A percentile compares a stretch with the other conserved stretches of the same genome.
phyloP scores from a whole-genome alignment of 2,329 filamentous ascomycete species.

The Fusarium begoniae region DNA sequence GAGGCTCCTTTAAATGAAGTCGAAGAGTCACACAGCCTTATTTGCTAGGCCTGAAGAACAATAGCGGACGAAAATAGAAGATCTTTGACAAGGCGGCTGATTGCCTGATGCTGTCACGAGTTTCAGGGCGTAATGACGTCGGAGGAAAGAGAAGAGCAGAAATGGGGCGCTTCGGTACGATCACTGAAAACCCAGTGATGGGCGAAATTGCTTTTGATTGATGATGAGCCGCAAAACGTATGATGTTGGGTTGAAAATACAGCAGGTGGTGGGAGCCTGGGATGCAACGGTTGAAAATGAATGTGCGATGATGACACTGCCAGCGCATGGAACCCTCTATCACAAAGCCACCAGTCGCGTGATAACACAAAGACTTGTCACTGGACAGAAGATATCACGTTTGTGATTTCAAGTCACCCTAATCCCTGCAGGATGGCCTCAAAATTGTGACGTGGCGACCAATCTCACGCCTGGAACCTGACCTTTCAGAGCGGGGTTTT shows the following conservation, averaged over 20 bases:
- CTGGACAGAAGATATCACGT: neutral
- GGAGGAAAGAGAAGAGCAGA: neutral
- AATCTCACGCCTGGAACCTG: neutral
- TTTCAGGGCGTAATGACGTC: neutral
- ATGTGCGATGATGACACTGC: neutral
- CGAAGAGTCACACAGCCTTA: neutral
- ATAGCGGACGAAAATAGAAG: neutral
- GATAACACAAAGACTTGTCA: neutral
- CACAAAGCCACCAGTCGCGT: neutral
- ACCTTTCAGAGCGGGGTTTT: neutral
- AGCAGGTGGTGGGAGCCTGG: neutral
- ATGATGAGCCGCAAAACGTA: neutral
- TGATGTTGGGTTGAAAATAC: neutral
- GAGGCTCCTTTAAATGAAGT: neutral
- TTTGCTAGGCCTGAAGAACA: neutral
- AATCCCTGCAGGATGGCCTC: neutral
- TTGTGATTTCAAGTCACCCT: neutral
- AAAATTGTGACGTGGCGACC: neutral
- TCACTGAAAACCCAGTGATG: neutral
- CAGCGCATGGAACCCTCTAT: neutral
- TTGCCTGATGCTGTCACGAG: neutral
- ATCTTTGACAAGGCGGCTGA: neutral
- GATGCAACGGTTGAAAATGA: neutral
- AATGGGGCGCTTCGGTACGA: neutral
- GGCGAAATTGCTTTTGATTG: neutral